Conservation (phyloP, 2,329 filamentous ascomycete genomes). For the Colletotrichum sp. region DNA sequence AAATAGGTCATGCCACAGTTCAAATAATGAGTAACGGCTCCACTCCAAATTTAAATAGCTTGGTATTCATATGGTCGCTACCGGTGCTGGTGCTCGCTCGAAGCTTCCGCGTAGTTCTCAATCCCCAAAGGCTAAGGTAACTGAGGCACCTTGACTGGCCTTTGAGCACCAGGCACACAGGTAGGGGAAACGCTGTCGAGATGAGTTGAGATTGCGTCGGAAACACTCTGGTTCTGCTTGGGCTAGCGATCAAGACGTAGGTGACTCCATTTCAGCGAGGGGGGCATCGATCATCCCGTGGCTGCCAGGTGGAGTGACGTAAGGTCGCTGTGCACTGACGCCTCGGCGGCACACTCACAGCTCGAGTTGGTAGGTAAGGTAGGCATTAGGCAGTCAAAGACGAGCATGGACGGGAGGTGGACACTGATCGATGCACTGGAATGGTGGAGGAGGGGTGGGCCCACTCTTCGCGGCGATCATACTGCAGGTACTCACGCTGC, state of each 20-base stretch:
- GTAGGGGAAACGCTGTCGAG: not conserved
- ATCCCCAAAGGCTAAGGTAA: not conserved
- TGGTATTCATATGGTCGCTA: not conserved
- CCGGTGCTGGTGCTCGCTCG: not conserved
- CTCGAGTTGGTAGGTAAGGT: not conserved
- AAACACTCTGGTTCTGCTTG: not conserved
- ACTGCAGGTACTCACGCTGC: not conserved
- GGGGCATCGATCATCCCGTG: conserved; percentile 8
- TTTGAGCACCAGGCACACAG: not conserved
- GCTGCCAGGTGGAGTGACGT: conserved; percentile 10
- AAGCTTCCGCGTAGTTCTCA: not conserved
- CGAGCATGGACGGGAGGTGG: not conserved
- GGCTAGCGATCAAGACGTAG: conserved; percentile 8
- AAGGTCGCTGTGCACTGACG: not conserved
- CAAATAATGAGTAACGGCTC: not conserved
- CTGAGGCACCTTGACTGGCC: not conserved
- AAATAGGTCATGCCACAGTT: not conserved
- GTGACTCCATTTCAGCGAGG: not conserved
- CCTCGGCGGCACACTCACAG: not conserved
- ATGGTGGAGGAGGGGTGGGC: not conserved
- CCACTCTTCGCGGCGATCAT: not conserved
- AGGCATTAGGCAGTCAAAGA: not conserved
- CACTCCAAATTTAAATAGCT: not conserved
- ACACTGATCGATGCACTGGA: not conserved
- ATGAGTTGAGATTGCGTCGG: not conserved